Evolutionary conservation across 768 basidiomycete genomes (phyloP).

Genomic region (Leccinum disarticulatum): DNA sequence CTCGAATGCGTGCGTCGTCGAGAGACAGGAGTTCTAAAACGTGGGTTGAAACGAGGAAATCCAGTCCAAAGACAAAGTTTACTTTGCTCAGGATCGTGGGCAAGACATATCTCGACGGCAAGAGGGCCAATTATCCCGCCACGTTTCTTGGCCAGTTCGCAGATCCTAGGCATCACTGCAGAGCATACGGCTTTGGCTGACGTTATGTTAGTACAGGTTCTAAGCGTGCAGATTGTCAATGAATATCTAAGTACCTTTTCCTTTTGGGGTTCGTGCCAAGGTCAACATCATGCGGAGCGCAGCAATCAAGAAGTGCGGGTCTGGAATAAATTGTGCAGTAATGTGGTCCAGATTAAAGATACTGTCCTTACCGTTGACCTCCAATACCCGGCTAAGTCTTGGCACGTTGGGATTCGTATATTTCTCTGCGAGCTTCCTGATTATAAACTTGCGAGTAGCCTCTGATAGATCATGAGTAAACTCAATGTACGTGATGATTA

Average conservation of each 20-base stretch:
- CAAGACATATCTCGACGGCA: constrained; percentile 19
- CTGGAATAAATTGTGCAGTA: constrained; percentile 1
- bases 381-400: constrained; percentile 18
- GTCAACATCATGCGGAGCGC: constrained; percentile 19
- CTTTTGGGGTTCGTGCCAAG: constrained; percentile 14
- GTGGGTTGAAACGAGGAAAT: not conserved
- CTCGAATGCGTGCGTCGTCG: constrained; percentile 8
- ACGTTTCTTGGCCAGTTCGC: constrained; percentile 11
- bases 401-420: not conserved
- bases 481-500: not conserved
- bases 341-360: not conserved
- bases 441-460: constrained; percentile 5
- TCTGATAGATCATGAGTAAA: constrained; percentile 2
- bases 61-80: not conserved
- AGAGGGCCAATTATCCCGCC: constrained; percentile 16
- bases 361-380: constrained; percentile 9
- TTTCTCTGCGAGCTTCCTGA: not conserved
- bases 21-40: constrained; percentile 13
- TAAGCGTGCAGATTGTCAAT: too few species aligned
- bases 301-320: constrained; percentile 8
- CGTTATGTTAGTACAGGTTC: not conserved
- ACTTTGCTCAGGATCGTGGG: constrained; percentile 9
- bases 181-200: not conserved
- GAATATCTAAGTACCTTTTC: constrained; percentile 12
- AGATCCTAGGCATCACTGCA: constrained; percentile 12